Percentiles rank a stretch among this genome's conserved stretches.
phyloP scores from a whole-genome alignment of 305 asterid species.

The Solanum hybrid region DNA sequence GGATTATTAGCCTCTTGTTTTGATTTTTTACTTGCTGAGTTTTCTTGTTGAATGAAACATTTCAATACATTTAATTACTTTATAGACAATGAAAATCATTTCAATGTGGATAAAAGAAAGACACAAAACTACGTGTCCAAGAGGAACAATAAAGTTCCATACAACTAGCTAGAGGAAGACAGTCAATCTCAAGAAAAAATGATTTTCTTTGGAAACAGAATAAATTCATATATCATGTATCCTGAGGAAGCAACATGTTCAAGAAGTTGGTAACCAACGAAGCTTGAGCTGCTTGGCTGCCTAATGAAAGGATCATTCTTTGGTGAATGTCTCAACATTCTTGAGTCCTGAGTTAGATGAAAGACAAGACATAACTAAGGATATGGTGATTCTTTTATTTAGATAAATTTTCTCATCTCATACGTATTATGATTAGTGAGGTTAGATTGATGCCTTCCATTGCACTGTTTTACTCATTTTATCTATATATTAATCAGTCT shows the following conservation, averaged over 20 bases:
- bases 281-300: background rate
- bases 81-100: background rate
- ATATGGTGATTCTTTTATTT: background rate
- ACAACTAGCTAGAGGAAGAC: background rate
- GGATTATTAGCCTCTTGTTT: background rate
- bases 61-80: background rate
- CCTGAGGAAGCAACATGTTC: background rate
- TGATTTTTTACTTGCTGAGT: background rate
- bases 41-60: background rate
- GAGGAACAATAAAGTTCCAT: background rate
- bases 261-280: background rate
- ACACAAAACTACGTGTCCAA: background rate
- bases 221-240: background rate
- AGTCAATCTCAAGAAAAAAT: background rate
- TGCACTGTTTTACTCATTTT: background rate
- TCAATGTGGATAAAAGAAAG: background rate
- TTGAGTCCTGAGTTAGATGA: background rate
- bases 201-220: background rate
- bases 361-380: background rate
- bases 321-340: background rate
- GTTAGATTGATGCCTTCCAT: background rate
- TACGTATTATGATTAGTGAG: background rate
- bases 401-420: background rate
- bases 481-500: background rate
- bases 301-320: background rate